Evolutionary conservation across 495 filamentous ascomycete species (phyloP), one percentile per base, ranked within the genome.

Genomic region (Aspergillus affinis): DNA sequence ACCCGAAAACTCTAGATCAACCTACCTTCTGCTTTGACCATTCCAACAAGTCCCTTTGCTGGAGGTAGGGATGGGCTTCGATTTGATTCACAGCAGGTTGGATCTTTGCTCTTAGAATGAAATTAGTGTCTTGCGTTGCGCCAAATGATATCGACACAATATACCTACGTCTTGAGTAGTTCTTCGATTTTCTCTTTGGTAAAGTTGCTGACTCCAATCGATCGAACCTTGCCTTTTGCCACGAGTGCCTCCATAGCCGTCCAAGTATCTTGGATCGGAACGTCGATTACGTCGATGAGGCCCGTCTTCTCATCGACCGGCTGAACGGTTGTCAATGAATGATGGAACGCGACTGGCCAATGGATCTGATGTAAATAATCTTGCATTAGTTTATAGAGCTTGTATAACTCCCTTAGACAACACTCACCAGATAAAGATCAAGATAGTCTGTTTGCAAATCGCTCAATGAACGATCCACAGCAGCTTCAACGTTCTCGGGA

Each of bases 141-240:
- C 10, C 29, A 3, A 7, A 32, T 32, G 10, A 32, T 32, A 26
- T 32, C 7, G n/a, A n/a, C 6, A 32, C 6, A 4, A 1, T 32
- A 0, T 0, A 32, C 51, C 4, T 44, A 64, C 62, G 81, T 87
- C 55, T 81, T 72, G 9, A 92, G 72, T 41, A 86, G 78, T 4
- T 81, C 77, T 64, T 88, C 80, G 27, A 92, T 75, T 62, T 91
- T 79, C 47, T 76, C 67, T 7, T 78, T 73, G 4, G 86, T 70
- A 71, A 83, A 92, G 69, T 92, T 93, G 59, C 86, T 89, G 4
- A 93, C 88, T 20, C 90, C 90, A 67, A 93, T 91, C 20, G 83
- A 84, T 54, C 82, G 82, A 10, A 86, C 83, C 51, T 84, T 81
- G n/a, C 90, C 90, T 6, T 81, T 78, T 15, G 73, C 75, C 61